Conservation (phyloP, 192 early-diverging fungal genomes). For the Jimgerdemannia lactiflua region DNA sequence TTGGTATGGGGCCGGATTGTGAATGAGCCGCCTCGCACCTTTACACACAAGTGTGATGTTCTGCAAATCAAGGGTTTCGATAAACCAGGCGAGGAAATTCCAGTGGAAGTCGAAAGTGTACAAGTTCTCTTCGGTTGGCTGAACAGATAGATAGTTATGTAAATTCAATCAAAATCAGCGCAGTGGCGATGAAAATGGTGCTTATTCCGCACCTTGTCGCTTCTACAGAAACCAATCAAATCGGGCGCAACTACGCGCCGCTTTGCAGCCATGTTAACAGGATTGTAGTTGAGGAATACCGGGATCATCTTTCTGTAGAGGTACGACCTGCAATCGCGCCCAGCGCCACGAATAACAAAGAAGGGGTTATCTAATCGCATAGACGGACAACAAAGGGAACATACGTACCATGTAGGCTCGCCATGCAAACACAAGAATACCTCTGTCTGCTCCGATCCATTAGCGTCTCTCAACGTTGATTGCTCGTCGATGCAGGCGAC, state of each 20-base stretch:
- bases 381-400: too few relatives aligned
- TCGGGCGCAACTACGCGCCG: neutral
- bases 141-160: too few relatives aligned
- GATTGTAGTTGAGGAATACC: neutral
- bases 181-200: too few relatives aligned
- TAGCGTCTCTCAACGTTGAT: neutral
- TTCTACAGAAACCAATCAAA: neutral
- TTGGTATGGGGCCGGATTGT: too few relatives aligned
- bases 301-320: constrained; percentile 1
- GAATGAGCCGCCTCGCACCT: neutral
- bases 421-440: neutral
- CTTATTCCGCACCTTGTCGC: neutral
- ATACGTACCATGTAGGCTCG: neutral
- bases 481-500: neutral
- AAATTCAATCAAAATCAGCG: too few relatives aligned
- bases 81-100: neutral
- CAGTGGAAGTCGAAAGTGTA: neutral
- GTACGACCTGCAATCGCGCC: neutral
- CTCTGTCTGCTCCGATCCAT: neutral
- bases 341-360: too few relatives aligned
- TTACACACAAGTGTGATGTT: neutral
- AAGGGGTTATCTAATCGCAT: too few relatives aligned
- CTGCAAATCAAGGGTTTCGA: neutral
- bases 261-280: neutral
- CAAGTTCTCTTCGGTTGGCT: neutral